Evolutionary conservation across 169 alveolate species (phyloP).

Genomic region (Plasmodium berghei): DNA sequence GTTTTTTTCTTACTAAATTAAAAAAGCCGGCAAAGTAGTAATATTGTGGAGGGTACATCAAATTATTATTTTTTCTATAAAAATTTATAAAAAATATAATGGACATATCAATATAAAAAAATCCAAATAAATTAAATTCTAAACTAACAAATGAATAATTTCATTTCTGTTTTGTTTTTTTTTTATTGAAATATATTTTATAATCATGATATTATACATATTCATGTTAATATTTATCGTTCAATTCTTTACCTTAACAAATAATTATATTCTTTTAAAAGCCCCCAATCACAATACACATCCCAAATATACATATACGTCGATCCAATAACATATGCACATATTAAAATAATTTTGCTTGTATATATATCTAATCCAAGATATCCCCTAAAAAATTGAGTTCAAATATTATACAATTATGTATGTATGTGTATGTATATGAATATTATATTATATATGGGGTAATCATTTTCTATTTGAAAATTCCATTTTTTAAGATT

Average conservation of each 20-base stretch:
- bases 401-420: neutral
- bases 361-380: constrained; percentile 74
- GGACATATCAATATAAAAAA: too few relatives aligned
- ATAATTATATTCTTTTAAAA: constrained; percentile 76
- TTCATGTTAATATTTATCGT: neutral
- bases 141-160: neutral
- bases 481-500: too few relatives aligned
- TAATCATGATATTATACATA: neutral
- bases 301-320: constrained; percentile 91
- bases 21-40: constrained; percentile 79
- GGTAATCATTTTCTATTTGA: too few relatives aligned
- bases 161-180: neutral
- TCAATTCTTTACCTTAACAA: constrained; percentile 73
- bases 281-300: constrained; percentile 91
- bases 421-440: constrained; percentile 28
- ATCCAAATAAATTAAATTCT: too few relatives aligned
- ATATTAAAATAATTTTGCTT: constrained; percentile 79
- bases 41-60: constrained; percentile 81
- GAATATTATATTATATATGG: neutral
- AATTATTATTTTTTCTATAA: constrained; percentile 55
- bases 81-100: neutral
- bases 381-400: constrained; percentile 29
- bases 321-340: constrained; percentile 87
- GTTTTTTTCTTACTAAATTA: constrained; percentile 45
- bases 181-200: neutral